A percentile compares a stretch with the other conserved stretches of the same genome.
Evolutionary conservation across 1,139 yeast genomes (phyloP).

Genomic region (Ogataea hybrid): DNA sequence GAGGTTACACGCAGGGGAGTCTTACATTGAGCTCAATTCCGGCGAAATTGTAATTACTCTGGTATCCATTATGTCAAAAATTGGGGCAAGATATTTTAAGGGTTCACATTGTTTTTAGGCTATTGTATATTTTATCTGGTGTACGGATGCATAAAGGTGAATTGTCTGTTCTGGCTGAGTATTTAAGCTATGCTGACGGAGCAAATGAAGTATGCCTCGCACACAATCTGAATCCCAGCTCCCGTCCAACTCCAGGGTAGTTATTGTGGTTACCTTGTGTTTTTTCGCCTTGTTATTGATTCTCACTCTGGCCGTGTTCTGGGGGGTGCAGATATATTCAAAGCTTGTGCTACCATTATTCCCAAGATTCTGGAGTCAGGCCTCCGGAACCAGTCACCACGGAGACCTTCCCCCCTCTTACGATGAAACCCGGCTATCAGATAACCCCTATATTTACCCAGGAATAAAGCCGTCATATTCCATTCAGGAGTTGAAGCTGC

Average conservation of each 20-base stretch:
- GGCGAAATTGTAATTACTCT: slow-evolving; percentile 15
- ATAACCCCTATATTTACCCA: slow-evolving; percentile 7
- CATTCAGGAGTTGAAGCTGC: slow-evolving; percentile 10
- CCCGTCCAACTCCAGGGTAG: not conserved
- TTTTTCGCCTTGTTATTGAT: slow-evolving; percentile 7
- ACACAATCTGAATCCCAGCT: not conserved
- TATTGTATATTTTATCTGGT: slow-evolving; percentile 1
- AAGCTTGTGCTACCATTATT: slow-evolving; percentile 7
- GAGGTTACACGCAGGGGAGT: not conserved
- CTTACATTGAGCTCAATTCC: slow-evolving; percentile 15
- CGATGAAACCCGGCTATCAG: slow-evolving; percentile 9
- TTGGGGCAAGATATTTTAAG: not conserved
- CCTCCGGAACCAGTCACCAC: too few species aligned
- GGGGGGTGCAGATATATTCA: slow-evolving; percentile 11
- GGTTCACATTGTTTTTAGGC: not conserved
- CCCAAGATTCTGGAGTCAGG: not conserved
- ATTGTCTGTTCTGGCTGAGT: slow-evolving; percentile 10
- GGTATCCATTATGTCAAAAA: slow-evolving; percentile 1
- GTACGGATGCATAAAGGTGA: slow-evolving; percentile 5
- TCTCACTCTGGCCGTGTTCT: slow-evolving; percentile 5
- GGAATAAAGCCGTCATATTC: slow-evolving; percentile 16
- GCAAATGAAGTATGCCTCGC: not conserved
- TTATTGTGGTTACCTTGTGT: slow-evolving; percentile 8
- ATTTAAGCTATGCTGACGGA: not conserved
- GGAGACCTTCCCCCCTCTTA: slow-evolving; percentile 10